Evolutionary conservation across 257 asterid species (phyloP), one percentile per base, ranked within the genome.

Genomic region (Capsicum rhomboideum): DNA sequence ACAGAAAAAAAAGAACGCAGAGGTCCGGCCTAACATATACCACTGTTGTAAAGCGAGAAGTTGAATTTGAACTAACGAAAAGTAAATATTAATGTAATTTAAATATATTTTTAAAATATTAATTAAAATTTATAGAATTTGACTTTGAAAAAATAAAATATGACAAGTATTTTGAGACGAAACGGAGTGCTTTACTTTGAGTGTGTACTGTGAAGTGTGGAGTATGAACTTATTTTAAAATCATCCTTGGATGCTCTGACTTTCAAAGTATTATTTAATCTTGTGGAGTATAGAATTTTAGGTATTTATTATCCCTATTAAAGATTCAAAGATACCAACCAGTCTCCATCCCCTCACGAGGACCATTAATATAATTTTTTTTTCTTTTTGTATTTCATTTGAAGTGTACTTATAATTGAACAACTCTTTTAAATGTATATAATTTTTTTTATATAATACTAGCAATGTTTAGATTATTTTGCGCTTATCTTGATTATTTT

Each of bases 211-310:
- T 46, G 31, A 44, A 21, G 54, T 69, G 58, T 72, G 53, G 14
- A 13, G 40, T 64, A 37, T 46, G 40, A 74, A 74, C 20, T 23
- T 26, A 46, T 74, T 74, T 74, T 74, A 21, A 46, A 74, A 71
- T 17, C 14, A 74, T 74, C 80, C 46, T 74, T 46, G 80, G 80
- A 74, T 74, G 58, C 80, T 74, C 80, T 74, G 80, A 74, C 59
- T 74, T 74, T 74, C 21, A 74, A 7, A 74, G 21, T 13, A 21
- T 74, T 46, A 74, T 74, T n/a, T 69, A 69, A 69, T 4, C 18
- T 69, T 17, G 6, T 69, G 80, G 42, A 74, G 59, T 13, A 46
- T 46, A 14, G 1, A 74, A 21, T 29, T 64, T 29, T 29, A 64
- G 3, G 23, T 74, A 23, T 74, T 46, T 46, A 74, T 14, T 46